These are phyloP conservation scores for Coemansia sp. DNA, from an alignment of 192 early-diverging fungal species.

Conservation along the genomic window DNA sequence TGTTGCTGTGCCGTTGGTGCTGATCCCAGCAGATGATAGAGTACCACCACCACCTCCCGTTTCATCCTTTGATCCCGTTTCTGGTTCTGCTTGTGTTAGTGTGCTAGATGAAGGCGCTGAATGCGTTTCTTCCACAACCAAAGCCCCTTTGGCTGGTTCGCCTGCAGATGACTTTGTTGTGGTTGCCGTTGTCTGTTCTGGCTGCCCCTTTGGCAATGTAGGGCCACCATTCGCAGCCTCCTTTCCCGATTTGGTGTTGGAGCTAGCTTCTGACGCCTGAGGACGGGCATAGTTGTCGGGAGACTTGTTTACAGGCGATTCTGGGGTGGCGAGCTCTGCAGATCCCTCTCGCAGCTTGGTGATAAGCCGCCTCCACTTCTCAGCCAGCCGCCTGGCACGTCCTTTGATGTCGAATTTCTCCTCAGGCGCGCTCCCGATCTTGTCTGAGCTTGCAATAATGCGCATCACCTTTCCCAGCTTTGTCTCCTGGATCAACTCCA, in stretches of 20 bases:
- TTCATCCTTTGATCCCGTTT: not conserved
- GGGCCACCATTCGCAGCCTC: not conserved
- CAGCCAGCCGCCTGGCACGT: constrained; percentile 43
- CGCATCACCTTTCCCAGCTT: constrained; percentile 59
- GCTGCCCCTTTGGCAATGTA: not conserved
- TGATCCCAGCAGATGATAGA: not conserved
- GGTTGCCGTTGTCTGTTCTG: not conserved
- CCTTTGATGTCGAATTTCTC: constrained; percentile 52
- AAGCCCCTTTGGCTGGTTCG: not conserved
- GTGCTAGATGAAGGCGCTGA: not conserved
- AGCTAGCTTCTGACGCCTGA: not conserved
- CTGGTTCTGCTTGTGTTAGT: not conserved
- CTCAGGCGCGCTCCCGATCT: constrained; percentile 37
- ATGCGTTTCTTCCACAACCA: not conserved
- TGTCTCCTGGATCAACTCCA: constrained; percentile 53
- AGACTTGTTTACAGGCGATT: constrained; percentile 33
- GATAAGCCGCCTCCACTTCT: constrained; percentile 50
- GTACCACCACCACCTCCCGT: not conserved
- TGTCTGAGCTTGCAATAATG: constrained; percentile 41
- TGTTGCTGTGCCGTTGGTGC: not conserved
- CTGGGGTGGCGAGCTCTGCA: constrained; percentile 29
- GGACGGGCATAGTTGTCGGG: constrained; percentile 1
- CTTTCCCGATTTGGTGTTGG: not conserved
- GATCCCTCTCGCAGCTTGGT: constrained; percentile 40
- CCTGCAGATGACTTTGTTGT: not conserved